Percentiles rank a stretch among this genome's conserved stretches.
Conservation (phyloP, 371 early-diverging fungal genomes). For the Sporodiniella umbellata region DNA sequence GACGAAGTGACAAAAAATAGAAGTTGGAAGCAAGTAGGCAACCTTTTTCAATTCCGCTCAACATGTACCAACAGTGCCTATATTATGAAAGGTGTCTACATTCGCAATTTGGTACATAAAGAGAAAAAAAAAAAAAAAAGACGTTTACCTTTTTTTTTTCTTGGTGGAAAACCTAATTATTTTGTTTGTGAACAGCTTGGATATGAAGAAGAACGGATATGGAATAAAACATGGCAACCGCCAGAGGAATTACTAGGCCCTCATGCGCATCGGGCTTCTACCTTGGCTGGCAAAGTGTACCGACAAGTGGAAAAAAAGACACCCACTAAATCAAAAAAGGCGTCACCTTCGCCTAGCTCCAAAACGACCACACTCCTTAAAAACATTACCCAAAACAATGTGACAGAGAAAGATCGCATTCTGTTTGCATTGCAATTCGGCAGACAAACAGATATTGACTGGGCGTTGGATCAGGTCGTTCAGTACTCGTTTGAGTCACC, state of each 20-base stretch:
- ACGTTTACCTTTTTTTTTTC: too few species aligned
- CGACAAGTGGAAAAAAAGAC: conserved; percentile 6
- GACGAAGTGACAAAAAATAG: conserved; percentile 72
- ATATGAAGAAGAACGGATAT: conserved; percentile 35
- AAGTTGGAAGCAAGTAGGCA: conserved; percentile 70
- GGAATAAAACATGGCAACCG: conserved; percentile 31
- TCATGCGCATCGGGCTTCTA: conserved; percentile 25
- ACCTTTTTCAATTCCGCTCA: conserved; percentile 69
- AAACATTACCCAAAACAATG: neutral
- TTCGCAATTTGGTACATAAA: conserved; percentile 46
- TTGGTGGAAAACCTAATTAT: too few species aligned
- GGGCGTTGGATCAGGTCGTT: conserved; percentile 75
- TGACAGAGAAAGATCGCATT: conserved; percentile 60
- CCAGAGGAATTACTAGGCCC: conserved; percentile 29
- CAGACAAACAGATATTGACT: conserved; percentile 75
- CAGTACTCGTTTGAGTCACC: conserved; percentile 54
- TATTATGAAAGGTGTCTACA: conserved; percentile 72
- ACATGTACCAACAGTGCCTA: conserved; percentile 82
- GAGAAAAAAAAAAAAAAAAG: neutral
- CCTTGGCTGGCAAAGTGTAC: conserved; percentile 26
- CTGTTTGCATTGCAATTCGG: conserved; percentile 61
- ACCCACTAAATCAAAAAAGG: neutral
- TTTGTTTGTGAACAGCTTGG: conserved; percentile 29
- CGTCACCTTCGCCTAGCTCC: neutral
- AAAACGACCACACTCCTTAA: neutral